Conservation (phyloP, 2,329 filamentous ascomycete genomes). For the Hypoxylon sp. region DNA sequence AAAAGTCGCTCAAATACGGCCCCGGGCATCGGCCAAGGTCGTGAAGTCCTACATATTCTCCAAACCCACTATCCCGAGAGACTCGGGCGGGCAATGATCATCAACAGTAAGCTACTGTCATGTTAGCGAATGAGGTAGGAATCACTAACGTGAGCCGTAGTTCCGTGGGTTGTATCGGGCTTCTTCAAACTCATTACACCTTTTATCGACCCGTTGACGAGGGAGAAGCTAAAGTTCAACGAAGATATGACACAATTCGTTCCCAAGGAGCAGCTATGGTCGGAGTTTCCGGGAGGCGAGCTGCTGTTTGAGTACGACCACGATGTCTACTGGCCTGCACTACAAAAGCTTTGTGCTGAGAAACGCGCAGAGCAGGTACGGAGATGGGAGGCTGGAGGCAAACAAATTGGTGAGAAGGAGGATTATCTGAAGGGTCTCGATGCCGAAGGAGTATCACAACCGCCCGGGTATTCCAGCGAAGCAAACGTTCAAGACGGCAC, state of each 20-base stretch:
- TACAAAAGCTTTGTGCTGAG: slow-evolving; percentile 78
- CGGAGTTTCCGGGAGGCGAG: slow-evolving; percentile 79
- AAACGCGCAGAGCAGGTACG: slow-evolving; percentile 73
- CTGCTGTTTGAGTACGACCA: slow-evolving; percentile 95
- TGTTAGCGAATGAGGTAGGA: not conserved
- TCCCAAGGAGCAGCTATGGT: slow-evolving; percentile 85
- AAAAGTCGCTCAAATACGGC: slow-evolving; percentile 80
- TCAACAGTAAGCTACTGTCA: slow-evolving; percentile 75
- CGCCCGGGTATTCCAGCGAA: slow-evolving; percentile 31
- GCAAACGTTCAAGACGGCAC: slow-evolving; percentile 5
- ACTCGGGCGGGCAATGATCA: slow-evolving; percentile 88
- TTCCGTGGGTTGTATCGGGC: slow-evolving; percentile 90
- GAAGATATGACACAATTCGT: slow-evolving; percentile 89
- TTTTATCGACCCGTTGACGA: slow-evolving; percentile 95
- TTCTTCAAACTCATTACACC: slow-evolving; percentile 98
- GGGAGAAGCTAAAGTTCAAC: slow-evolving; percentile 97
- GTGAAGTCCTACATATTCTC: slow-evolving; percentile 89
- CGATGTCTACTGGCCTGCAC: slow-evolving; percentile 86
- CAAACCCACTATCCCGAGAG: slow-evolving; percentile 97
- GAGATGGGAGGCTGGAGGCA: slow-evolving; percentile 85
- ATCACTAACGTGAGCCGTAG: slow-evolving; percentile 60
- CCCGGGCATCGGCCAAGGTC: slow-evolving; percentile 81
- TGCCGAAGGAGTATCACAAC: slow-evolving; percentile 43
- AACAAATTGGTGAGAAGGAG: slow-evolving; percentile 87
- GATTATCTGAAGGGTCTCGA: slow-evolving; percentile 80